Percentiles rank a stretch among this genome's conserved stretches.
Evolutionary conservation across 2,329 filamentous ascomycete species (phyloP).

Genomic region (Aspergillus transmontanensis): DNA sequence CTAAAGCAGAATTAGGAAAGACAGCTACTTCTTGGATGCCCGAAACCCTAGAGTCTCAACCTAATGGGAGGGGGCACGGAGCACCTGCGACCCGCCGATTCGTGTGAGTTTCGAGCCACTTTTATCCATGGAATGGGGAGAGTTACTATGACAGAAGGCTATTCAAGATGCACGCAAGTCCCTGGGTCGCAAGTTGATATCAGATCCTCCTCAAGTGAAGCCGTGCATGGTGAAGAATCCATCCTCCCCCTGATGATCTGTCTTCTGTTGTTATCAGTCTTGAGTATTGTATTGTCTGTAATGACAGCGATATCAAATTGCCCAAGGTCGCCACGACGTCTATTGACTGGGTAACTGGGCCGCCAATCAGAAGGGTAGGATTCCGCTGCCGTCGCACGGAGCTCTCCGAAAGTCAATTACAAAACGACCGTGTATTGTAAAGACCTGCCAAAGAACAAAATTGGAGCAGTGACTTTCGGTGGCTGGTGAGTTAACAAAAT

Average conservation of each 20-base stretch:
- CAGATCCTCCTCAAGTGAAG: neutral
- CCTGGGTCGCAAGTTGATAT: neutral
- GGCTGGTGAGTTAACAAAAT: neutral
- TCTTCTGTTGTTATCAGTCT: neutral
- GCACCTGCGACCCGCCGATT: neutral
- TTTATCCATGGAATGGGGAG: neutral
- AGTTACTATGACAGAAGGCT: neutral
- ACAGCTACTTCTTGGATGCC: neutral
- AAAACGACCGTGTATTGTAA: slow-evolving; percentile 13
- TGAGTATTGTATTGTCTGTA: slow-evolving; percentile 5
- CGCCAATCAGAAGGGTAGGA: slow-evolving; percentile 14
- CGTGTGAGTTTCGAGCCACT: neutral
- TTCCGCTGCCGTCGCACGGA: slow-evolving; percentile 12
- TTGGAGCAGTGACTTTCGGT: neutral
- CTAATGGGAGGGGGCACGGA: neutral
- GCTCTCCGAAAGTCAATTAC: slow-evolving; percentile 17
- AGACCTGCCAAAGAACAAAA: neutral
- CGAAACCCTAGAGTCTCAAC: neutral
- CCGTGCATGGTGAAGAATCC: neutral
- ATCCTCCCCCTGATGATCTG: neutral
- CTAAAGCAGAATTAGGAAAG: neutral
- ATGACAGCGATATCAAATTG: neutral
- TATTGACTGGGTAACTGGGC: slow-evolving; percentile 9
- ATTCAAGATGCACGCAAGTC: neutral
- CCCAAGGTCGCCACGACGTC: slow-evolving; percentile 2